phyloP scores from a whole-genome alignment of 352 stramenopile genomes.

The Phytopythium boreale region DNA sequence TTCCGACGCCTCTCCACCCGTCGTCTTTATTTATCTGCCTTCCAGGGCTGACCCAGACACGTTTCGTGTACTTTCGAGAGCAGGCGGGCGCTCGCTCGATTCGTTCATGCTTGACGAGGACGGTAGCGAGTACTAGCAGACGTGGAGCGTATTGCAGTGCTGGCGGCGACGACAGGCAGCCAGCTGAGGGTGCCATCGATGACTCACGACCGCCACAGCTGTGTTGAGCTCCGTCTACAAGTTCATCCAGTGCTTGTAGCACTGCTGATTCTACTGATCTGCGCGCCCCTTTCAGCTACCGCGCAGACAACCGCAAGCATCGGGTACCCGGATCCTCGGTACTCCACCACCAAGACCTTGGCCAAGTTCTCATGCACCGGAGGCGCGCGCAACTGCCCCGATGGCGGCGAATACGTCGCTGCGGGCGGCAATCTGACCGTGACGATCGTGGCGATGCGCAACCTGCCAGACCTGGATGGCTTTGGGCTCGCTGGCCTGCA shows the following conservation, averaged over 20 bases:
- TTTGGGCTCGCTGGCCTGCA: slow-evolving; percentile 59
- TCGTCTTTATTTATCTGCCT: background rate
- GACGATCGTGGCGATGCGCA: slow-evolving; percentile 80
- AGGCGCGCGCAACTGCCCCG: slow-evolving; percentile 60
- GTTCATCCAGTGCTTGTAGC: background rate
- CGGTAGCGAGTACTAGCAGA: background rate
- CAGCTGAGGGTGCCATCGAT: background rate
- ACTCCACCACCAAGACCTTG: slow-evolving; percentile 46
- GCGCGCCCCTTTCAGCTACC: background rate
- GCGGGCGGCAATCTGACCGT: slow-evolving; percentile 88
- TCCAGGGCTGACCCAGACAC: background rate
- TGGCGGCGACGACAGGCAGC: background rate
- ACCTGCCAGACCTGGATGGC: slow-evolving; percentile 80
- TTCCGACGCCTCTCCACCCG: background rate
- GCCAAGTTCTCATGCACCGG: slow-evolving; percentile 72
- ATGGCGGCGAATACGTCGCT: slow-evolving; percentile 60
- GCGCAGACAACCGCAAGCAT: slow-evolving; percentile 58
- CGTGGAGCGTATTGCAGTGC: background rate
- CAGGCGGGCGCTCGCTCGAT: background rate
- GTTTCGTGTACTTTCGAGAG: background rate
- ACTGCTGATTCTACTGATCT: background rate
- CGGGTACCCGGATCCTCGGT: slow-evolving; percentile 62
- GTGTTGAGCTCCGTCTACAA: background rate
- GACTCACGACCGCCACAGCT: background rate
- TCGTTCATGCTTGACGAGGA: background rate